Base-by-base conservation (phyloP, 2,329 filamentous ascomycete genomes). In the Sarocladium strictum region DNA sequence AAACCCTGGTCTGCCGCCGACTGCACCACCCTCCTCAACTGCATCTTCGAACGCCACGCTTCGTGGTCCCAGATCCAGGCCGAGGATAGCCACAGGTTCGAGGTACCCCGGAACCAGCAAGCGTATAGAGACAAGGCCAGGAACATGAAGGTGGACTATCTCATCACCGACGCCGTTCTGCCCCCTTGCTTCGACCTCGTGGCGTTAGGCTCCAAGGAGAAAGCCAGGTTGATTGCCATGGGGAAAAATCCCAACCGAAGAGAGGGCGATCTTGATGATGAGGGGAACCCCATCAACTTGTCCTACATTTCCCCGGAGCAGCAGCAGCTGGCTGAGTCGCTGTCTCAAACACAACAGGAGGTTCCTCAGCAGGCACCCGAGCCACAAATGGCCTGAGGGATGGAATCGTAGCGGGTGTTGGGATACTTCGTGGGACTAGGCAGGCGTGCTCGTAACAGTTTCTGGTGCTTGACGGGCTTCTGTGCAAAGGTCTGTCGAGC, bases 101-200 rank as follows among this genome's bases (percentile, higher is more conserved):
- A 77, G 41, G 59, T 65, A 15, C 62, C 63, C 2, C 76, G 79
- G 51, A 74, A 76, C 60, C 79, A 82, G 66, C 79, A 82, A 63
- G 76, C 77, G 3, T 72, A 79, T 55, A 78, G 80, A 6, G 80
- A 83, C 69, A 79, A 78, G 65, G 80, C 80, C n/a, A 75, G 80
- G 51, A 75, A 80, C 55, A 59, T 81, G 54, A 83, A 83, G 67
- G 76, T 79, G 33, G 73, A 77, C 29, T 71, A 77, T 45, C 67
- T 83, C 15, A 69, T 74, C 52, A 63, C 66, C 2, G 77, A 81
- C 60, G 57, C 56, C 2, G 35, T 67, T 10, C 65, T 83, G 3
- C 77, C 78, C 1, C 64, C 66, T 0, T 68, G 71, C 4, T 83
- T 83, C 56, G 77, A 83, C 58, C 62, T 67, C 3, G 74, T 83